phyloP scores from a whole-genome alignment of 495 filamentous ascomycete species.

The Aspergillus avenaceus region DNA sequence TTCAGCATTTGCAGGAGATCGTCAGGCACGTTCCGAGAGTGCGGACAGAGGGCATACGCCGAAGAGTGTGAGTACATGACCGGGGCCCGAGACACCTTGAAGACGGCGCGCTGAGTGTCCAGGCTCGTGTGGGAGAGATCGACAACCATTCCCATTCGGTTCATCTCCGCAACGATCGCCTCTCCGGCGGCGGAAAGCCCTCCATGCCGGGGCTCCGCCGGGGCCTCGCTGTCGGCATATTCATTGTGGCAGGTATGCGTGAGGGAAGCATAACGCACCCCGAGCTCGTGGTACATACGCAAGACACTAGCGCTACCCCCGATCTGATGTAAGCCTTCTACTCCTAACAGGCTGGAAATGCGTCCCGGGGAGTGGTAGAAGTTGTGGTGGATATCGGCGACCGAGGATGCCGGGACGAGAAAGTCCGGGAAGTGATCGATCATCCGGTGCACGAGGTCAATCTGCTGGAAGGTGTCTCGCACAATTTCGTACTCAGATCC shows the following conservation, averaged over 20 bases:
- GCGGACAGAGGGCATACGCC: conserved; percentile 61
- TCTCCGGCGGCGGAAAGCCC: conserved; percentile 4
- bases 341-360: conserved; percentile 23
- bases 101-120: conserved; percentile 68
- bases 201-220: not conserved
- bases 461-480: conserved; percentile 31
- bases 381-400: no score
- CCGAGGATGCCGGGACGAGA: conserved; percentile 11
- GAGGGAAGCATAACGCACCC: conserved; percentile 32
- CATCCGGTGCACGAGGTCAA: conserved; percentile 30
- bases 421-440: conserved; percentile 15
- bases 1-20: conserved; percentile 62
- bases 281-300: conserved; percentile 29
- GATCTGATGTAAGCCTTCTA: conserved; percentile 25
- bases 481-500: conserved; percentile 7
- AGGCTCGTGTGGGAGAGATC: conserved; percentile 65
- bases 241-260: conserved; percentile 35
- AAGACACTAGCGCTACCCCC: conserved; percentile 26
- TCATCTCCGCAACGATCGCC: conserved; percentile 58
- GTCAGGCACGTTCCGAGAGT: conserved; percentile 70
- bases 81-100: conserved; percentile 58
- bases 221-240: conserved; percentile 13
- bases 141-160: conserved; percentile 74
- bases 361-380: conserved; percentile 10
- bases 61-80: conserved; percentile 73